Percentiles rank a stretch among this genome's conserved stretches.
phyloP scores from a whole-genome alignment of 768 basidiomycete genomes.

The Cyclocybe aegerita region DNA sequence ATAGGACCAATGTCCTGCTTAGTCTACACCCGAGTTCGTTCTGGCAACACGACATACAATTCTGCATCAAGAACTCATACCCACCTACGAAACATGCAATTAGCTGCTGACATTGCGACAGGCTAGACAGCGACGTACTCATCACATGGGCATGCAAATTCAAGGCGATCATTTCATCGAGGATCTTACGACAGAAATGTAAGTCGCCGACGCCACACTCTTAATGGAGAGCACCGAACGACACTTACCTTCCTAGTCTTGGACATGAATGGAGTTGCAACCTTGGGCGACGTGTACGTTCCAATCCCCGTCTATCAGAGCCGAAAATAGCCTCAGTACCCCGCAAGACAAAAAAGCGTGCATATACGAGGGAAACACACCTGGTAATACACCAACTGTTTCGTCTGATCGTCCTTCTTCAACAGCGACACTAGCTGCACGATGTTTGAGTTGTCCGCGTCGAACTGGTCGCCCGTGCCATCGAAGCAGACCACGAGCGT shows the following conservation, averaged over 20 bases:
- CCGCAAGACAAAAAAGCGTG: neutral
- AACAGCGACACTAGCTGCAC: slow-evolving; percentile 49
- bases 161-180: slow-evolving; percentile 51
- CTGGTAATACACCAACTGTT: slow-evolving; percentile 64
- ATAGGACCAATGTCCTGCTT: neutral
- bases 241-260: slow-evolving; percentile 36
- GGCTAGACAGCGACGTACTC: slow-evolving; percentile 26
- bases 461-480: slow-evolving; percentile 55
- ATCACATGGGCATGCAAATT: slow-evolving; percentile 50
- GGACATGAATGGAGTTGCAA: slow-evolving; percentile 33
- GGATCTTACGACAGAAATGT: slow-evolving; percentile 25
- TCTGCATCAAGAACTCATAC: slow-evolving; percentile 61
- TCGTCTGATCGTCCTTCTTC: slow-evolving; percentile 48
- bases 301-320: slow-evolving; percentile 48
- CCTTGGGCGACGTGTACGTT: slow-evolving; percentile 42
- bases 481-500: slow-evolving; percentile 58
- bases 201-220: neutral
- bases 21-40: neutral
- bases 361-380: slow-evolving; percentile 18
- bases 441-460: slow-evolving; percentile 54
- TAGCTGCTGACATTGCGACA: neutral
- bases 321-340: neutral
- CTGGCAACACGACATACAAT: slow-evolving; percentile 32
- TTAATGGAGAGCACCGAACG: too few relatives aligned
- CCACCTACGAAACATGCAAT: slow-evolving; percentile 31